phyloP scores from a whole-genome alignment of 768 basidiomycete species.

The Rhodotorula graminis region DNA sequence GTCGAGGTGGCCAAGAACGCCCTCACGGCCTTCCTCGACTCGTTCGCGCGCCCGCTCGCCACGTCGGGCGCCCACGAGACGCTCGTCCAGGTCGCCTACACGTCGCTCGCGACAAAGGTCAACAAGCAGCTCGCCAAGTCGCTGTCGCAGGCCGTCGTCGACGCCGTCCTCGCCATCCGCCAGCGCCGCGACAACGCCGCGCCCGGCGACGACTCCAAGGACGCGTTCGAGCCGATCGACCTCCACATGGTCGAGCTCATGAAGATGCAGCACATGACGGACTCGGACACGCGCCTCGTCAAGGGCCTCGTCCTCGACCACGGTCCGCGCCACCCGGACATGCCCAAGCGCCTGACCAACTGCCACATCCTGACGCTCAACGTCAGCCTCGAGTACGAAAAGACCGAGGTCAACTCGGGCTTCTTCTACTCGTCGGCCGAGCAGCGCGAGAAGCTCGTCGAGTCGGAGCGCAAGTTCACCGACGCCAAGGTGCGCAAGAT shows the following conservation, averaged over 20 bases:
- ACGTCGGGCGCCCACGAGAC: conserved; percentile 64
- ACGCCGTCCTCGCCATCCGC: conserved; percentile 84
- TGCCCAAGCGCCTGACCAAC: conserved; percentile 97
- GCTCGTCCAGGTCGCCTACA: conserved; percentile 85
- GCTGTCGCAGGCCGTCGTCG: conserved; percentile 86
- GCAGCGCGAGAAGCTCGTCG: conserved; percentile 96
- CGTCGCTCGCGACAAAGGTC: conserved; percentile 93
- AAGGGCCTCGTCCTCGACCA: conserved; percentile 95
- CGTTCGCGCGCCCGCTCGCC: conserved; percentile 70
- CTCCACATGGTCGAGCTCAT: conserved; percentile 99
- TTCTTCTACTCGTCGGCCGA: conserved; percentile 99
- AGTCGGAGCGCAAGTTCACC: conserved; percentile 88
- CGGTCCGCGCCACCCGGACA: conserved; percentile 88
- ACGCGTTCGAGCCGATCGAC: conserved; percentile 76
- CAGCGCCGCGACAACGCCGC: conserved; percentile 47
- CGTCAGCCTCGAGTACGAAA: conserved; percentile 97
- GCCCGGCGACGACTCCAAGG: conserved; percentile 43
- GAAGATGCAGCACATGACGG: conserved; percentile 99
- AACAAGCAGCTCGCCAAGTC: conserved; percentile 73
- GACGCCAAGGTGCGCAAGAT: conserved; percentile 94
- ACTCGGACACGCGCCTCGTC: conserved; percentile 92
- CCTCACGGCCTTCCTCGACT: conserved; percentile 68
- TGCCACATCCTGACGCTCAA: conserved; percentile 91
- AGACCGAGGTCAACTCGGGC: conserved; percentile 98
- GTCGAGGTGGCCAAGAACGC: conserved; percentile 96